Evolutionary conservation across 202 grass and related monocot species (phyloP).

Genomic region (Digitaria exilis): DNA sequence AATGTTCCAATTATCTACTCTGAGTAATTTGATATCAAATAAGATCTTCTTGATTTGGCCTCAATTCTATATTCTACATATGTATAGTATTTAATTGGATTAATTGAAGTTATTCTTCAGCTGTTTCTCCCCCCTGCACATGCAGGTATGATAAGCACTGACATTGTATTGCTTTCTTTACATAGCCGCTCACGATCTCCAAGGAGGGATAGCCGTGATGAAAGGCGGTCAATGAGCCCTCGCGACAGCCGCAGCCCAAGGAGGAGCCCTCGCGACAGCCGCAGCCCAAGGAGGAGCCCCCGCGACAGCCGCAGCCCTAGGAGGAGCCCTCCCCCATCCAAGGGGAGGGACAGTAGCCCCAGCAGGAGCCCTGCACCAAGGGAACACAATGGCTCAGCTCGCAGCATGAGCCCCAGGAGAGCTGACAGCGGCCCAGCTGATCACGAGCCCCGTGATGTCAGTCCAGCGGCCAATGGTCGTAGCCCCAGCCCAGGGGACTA

Average conservation of each 20-base stretch:
- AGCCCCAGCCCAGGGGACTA: constrained; percentile 62
- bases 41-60: background rate
- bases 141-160: constrained; percentile 13
- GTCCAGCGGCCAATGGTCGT: constrained; percentile 65
- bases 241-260: constrained; percentile 56
- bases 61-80: background rate
- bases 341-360: constrained; percentile 45
- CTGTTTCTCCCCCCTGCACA: background rate
- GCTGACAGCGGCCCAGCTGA: constrained; percentile 53
- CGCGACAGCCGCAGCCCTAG: constrained; percentile 65
- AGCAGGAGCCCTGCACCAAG: constrained; percentile 74
- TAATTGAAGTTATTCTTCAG: background rate
- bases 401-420: constrained; percentile 61
- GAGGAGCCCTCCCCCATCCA: constrained; percentile 49
- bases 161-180: constrained; percentile 15
- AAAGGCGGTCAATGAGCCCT: constrained; percentile 68
- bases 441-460: constrained; percentile 10
- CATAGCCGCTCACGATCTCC: constrained; percentile 63
- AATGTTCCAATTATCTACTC: background rate
- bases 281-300: constrained; percentile 39
- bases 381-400: constrained; percentile 43
- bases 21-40: background rate
- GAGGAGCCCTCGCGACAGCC: constrained; percentile 37
- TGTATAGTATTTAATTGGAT: background rate
- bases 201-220: constrained; percentile 51